Base-by-base conservation (phyloP, 352 stramenopile species). In the Globisporangium heterothallicum region DNA sequence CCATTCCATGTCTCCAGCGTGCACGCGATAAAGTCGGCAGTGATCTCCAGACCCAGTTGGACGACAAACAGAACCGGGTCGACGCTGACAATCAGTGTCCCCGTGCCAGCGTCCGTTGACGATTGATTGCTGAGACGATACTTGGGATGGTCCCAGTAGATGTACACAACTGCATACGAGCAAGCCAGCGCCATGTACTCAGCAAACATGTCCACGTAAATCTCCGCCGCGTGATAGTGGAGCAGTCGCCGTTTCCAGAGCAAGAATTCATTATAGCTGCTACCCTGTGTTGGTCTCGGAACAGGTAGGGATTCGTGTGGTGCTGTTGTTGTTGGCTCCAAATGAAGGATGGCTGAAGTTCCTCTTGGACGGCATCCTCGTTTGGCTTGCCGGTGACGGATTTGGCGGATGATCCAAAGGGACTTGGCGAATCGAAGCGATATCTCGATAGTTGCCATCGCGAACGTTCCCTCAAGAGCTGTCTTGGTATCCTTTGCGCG, bases 181-280 rank as follows among this genome's bases (percentile, higher is more conserved):
- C 68, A 68, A 4, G 57, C 56, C 43, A 78, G 70, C 4, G 70
- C 68, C 3, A 81, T 74, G 45, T 81, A 81, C 51, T 78, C 68
- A 21, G 65, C 65, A 16, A 58, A 58, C 71, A 82, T 82, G 42
- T 82, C 71, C 21, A 61, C 68, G 27, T 56, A 49, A 27, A 49
- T 41, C 41, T 56, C 49, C 3, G 49, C 49, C 4, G 41, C 29
- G 27, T 70, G 59, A 8, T 56, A 53, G 35, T 62, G 42, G 3
- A 48, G 18, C 26, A 49, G 4, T 47, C 21, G 29, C 6, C n/a
- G 24, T 18, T 34, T 34, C 53, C 53, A 58, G 45, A 53, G 55
- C 13, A 42, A 27, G 4, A 57, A 46, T 14, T 53, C 47, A 0
- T 8, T 9, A 12, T 47, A 29, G 10, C 21, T 47, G 41, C 14